Evolutionary conservation across 2,329 filamentous ascomycete species (phyloP).

Genomic region (Pyrenochaeta sp.): DNA sequence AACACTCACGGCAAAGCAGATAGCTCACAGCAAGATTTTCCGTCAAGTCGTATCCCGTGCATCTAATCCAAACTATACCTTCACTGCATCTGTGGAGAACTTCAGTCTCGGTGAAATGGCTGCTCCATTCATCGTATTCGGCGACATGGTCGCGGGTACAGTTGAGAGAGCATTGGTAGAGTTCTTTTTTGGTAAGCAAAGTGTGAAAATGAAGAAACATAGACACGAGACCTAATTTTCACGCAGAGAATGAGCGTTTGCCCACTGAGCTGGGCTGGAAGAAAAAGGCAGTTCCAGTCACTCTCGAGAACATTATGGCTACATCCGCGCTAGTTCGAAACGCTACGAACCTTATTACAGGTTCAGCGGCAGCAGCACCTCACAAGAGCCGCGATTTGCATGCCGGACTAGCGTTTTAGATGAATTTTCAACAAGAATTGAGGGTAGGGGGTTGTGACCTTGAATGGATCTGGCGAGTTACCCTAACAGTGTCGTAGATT

Average conservation of each 20-base stretch:
- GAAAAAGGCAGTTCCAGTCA: conserved; percentile 21
- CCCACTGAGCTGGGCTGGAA: conserved; percentile 55
- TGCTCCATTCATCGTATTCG: conserved; percentile 61
- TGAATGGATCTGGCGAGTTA: too few species aligned
- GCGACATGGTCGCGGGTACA: conserved; percentile 52
- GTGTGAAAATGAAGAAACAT: conserved; percentile 21
- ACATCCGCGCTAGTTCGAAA: conserved; percentile 15
- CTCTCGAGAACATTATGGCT: conserved; percentile 14
- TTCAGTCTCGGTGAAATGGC: conserved; percentile 63
- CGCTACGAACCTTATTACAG: conserved; percentile 16
- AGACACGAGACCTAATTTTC: background rate
- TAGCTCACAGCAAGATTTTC: conserved; percentile 57
- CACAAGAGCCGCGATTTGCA: too few species aligned
- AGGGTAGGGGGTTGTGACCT: too few species aligned
- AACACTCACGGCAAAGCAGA: conserved; percentile 40
- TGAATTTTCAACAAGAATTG: too few species aligned
- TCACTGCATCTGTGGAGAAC: conserved; percentile 52
- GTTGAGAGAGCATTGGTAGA: conserved; percentile 54
- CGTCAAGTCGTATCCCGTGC: conserved; percentile 57
- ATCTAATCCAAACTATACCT: conserved; percentile 59
- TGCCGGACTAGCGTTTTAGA: too few species aligned
- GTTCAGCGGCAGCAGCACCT: background rate
- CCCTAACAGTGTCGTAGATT: too few species aligned
- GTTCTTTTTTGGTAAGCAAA: conserved; percentile 58
- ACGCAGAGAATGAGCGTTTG: conserved; percentile 54